phyloP scores from a whole-genome alignment of 2,329 filamentous ascomycete species.

The Arthrinium phaeospermum region DNA sequence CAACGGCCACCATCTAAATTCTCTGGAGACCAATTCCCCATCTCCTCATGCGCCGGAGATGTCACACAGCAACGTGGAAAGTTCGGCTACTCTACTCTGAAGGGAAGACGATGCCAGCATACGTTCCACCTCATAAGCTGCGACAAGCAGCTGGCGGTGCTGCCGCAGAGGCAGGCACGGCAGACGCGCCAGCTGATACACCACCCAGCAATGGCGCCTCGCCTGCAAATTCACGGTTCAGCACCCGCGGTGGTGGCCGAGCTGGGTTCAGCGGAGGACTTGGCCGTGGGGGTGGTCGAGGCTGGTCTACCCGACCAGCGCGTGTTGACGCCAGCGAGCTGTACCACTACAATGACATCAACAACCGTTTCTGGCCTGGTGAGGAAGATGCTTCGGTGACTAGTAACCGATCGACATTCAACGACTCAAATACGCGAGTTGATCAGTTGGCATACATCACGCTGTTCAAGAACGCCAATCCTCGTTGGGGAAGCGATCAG shows the following conservation, averaged over 20 bases:
- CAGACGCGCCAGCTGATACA: neutral
- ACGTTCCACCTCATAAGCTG: constrained; percentile 2
- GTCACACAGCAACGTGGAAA: neutral
- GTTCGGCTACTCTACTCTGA: no score
- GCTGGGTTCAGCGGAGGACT: neutral
- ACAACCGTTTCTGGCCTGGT: neutral
- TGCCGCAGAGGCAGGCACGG: neutral
- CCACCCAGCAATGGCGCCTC: neutral
- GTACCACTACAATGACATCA: neutral
- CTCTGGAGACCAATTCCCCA: neutral
- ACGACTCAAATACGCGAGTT: neutral
- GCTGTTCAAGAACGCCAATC: constrained; percentile 25
- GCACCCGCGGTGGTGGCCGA: neutral
- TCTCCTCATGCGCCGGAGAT: neutral
- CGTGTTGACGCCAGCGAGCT: neutral
- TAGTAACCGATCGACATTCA: neutral
- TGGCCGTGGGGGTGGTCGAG: neutral
- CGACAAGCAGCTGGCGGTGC: neutral
- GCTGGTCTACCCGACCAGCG: neutral
- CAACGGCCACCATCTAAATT: neutral
- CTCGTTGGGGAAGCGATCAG: constrained; percentile 31
- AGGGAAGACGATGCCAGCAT: neutral
- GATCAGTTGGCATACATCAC: constrained; percentile 3
- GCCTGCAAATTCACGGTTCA: neutral
- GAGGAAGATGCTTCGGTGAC: neutral